These are phyloP conservation scores for Paecilomyces fulvus DNA, from an alignment of 2,329 filamentous ascomycete genomes.

Conservation along the genomic window DNA sequence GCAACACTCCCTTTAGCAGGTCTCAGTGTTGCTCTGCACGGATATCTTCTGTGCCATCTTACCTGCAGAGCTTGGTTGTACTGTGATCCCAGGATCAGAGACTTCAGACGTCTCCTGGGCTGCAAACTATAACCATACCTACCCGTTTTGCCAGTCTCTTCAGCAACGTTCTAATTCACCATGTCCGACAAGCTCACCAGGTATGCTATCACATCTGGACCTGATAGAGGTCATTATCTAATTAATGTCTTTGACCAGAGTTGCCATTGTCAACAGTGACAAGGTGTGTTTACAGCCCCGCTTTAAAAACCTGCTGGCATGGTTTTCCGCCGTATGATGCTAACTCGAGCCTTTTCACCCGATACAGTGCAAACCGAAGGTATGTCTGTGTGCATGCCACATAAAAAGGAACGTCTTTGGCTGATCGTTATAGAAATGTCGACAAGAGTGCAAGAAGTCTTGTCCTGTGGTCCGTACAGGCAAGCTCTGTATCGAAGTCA, in stretches of 20 bases:
- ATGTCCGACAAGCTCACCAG: constrained; percentile 95
- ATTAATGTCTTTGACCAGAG: constrained; percentile 48
- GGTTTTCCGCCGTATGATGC: constrained; percentile 19
- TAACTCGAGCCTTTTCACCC: constrained; percentile 29
- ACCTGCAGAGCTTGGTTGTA: neutral
- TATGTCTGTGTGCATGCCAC: constrained; percentile 30
- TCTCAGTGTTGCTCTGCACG: constrained; percentile 6
- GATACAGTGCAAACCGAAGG: constrained; percentile 76
- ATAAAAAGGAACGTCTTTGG: neutral
- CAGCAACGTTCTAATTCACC: constrained; percentile 27
- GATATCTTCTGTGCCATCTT: constrained; percentile 1
- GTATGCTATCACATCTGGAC: constrained; percentile 45
- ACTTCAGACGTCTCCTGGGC: neutral
- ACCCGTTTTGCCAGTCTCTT: neutral
- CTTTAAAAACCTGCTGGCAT: constrained; percentile 17
- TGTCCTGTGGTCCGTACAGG: constrained; percentile 95
- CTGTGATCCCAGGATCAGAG: neutral
- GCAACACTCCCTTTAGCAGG: neutral
- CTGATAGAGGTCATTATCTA: constrained; percentile 3
- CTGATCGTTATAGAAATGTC: constrained; percentile 66
- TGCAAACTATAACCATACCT: neutral
- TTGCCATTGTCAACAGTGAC: constrained; percentile 97
- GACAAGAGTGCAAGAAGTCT: constrained; percentile 98
- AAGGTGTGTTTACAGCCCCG: constrained; percentile 56
- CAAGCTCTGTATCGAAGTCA: constrained; percentile 95